Percentiles rank a stretch among this genome's conserved stretches.
phyloP scores from a whole-genome alignment of 768 basidiomycete species.

The Suillus subalutaceus region DNA sequence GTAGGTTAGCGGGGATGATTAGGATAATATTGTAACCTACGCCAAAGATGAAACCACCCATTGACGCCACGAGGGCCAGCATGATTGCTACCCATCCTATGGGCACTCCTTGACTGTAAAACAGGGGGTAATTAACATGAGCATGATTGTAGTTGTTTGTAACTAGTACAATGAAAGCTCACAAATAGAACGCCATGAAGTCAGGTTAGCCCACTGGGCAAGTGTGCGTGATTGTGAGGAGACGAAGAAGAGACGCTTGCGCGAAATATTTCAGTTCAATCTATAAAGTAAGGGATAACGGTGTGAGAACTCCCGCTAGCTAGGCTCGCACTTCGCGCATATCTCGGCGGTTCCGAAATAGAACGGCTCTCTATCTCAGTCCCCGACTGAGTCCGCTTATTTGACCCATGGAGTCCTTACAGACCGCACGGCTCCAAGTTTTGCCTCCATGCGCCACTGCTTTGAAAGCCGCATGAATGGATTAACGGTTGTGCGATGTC shows the following conservation, averaged over 20 bases:
- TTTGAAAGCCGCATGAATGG: no score
- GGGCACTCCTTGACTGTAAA: slow-evolving; percentile 56
- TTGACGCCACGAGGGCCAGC: slow-evolving; percentile 67
- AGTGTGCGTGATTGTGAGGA: neutral
- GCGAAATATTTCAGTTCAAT: neutral
- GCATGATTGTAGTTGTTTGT: no score
- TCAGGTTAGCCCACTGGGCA: neutral
- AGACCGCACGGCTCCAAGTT: no score
- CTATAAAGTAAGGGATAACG: no score
- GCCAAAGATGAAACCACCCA: slow-evolving; percentile 72
- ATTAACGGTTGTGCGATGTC: no score
- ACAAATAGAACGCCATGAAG: slow-evolving; percentile 24
- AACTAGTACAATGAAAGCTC: neutral
- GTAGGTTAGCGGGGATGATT: slow-evolving; percentile 9
- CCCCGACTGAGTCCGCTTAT: no score
- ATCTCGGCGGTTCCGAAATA: no score
- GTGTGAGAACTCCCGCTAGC: no score
- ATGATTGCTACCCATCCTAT: slow-evolving; percentile 65
- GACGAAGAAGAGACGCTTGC: slow-evolving; percentile 6
- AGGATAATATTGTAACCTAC: slow-evolving; percentile 17
- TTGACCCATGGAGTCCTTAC: no score
- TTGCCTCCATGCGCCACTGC: no score
- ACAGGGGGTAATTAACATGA: neutral
- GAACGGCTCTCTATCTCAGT: no score
- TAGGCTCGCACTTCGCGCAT: no score